phyloP scores from a whole-genome alignment of 1,284 basidiomycete species.

The Cryptococcus wingfieldii region DNA sequence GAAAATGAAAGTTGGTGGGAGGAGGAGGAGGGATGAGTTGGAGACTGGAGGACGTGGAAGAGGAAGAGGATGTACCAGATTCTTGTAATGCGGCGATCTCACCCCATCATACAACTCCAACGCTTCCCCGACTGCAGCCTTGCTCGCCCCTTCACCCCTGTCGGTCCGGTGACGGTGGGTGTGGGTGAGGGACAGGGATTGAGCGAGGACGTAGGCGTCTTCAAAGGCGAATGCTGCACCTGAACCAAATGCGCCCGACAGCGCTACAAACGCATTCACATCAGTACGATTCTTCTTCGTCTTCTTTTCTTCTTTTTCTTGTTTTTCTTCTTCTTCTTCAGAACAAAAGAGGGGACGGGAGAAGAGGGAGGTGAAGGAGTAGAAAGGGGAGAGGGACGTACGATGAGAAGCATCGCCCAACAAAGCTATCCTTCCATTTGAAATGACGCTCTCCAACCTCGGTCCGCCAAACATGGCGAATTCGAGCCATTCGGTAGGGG shows the following conservation, averaged over 20 bases:
- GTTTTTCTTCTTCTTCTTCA: background rate
- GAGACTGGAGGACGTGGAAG: background rate
- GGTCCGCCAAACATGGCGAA: conserved; percentile 34
- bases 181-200: too few relatives aligned
- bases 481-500: conserved; percentile 28
- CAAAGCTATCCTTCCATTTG: conserved; percentile 20
- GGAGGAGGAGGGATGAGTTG: background rate
- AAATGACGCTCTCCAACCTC: conserved; percentile 18
- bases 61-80: conserved; percentile 9
- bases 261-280: conserved; percentile 4
- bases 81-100: conserved; percentile 24
- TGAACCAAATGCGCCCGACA: conserved; percentile 23
- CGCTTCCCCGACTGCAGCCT: conserved; percentile 5
- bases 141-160: background rate
- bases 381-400: conserved; percentile 4
- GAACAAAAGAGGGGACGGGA: too few relatives aligned
- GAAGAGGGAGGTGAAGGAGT: background rate
- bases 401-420: conserved; percentile 32
- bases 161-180: too few relatives aligned
- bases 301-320: too few relatives aligned
- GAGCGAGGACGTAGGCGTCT: conserved; percentile 22
- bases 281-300: background rate
- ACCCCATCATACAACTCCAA: conserved; percentile 23
- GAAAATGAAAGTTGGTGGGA: too few relatives aligned
- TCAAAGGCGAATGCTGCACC: conserved; percentile 31